These are phyloP conservation scores for Nemania sp. DNA, from an alignment of 2,329 filamentous ascomycete species.

Conservation along the genomic window DNA sequence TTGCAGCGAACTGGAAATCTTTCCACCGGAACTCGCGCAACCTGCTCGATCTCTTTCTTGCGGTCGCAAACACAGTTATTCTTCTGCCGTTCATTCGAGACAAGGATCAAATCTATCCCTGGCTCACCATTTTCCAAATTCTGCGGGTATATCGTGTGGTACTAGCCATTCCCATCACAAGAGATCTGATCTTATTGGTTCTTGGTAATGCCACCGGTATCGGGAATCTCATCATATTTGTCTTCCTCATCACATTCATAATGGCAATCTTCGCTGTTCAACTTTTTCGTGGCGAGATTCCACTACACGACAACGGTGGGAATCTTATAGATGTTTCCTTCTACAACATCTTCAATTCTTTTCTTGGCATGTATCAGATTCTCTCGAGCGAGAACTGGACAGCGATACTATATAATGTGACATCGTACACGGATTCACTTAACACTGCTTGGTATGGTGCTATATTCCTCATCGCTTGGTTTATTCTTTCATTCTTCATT, in stretches of 20 bases:
- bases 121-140: constrained; percentile 92
- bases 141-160: constrained; percentile 90
- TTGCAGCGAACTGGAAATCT: constrained; percentile 75
- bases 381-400: constrained; percentile 98
- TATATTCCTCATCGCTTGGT: constrained; percentile 91
- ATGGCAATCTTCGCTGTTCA: constrained; percentile 92
- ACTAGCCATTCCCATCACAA: constrained; percentile 82
- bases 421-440: constrained; percentile 64
- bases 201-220: constrained; percentile 91
- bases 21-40: constrained; percentile 79
- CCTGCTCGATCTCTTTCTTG: constrained; percentile 77
- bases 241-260: constrained; percentile 93
- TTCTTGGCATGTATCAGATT: constrained; percentile 96
- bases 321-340: constrained; percentile 74
- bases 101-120: constrained; percentile 74
- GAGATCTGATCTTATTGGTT: constrained; percentile 83
- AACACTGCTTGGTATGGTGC: constrained; percentile 92
- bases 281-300: constrained; percentile 86
- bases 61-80: constrained; percentile 80
- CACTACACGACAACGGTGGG: constrained; percentile 62
- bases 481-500: constrained; percentile 93
- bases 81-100: constrained; percentile 79
- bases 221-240: constrained; percentile 90
- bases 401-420: constrained; percentile 78
- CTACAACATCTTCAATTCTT: constrained; percentile 90